Evolutionary conservation across 2,329 filamentous ascomycete species (phyloP).

Genomic region (Trichoderma atroviride): DNA sequence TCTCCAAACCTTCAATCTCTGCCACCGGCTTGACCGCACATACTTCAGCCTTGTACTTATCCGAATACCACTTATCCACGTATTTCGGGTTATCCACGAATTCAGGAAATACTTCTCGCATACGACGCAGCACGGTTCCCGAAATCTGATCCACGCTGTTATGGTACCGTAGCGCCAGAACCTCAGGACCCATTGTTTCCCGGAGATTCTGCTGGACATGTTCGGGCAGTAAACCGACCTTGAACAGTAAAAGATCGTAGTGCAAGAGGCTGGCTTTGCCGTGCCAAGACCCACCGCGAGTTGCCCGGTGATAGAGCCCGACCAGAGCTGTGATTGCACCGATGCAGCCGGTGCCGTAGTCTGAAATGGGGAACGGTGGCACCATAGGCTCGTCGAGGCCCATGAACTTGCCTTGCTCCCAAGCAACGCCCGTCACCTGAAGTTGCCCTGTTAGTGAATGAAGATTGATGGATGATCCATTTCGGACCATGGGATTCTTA

Average conservation of each 20-base stretch:
- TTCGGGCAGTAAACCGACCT: slow-evolving; percentile 58
- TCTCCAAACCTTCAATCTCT: slow-evolving; percentile 46
- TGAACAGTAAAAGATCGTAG: slow-evolving; percentile 68
- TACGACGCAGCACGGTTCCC: slow-evolving; percentile 57
- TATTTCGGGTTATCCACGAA: slow-evolving; percentile 54
- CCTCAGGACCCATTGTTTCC: slow-evolving; percentile 52
- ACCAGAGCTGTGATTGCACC: slow-evolving; percentile 68
- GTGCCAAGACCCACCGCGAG: slow-evolving; percentile 65
- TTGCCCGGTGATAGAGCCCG: slow-evolving; percentile 65
- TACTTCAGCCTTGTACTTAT: slow-evolving; percentile 45
- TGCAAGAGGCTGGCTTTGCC: slow-evolving; percentile 67
- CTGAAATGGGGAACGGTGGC: slow-evolving; percentile 65
- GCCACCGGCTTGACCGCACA: slow-evolving; percentile 49
- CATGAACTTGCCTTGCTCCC: slow-evolving; percentile 66
- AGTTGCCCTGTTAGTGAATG: neutral
- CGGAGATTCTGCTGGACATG: slow-evolving; percentile 56
- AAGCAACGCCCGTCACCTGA: slow-evolving; percentile 59
- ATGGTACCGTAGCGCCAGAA: slow-evolving; percentile 60
- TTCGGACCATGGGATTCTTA: slow-evolving; percentile 31
- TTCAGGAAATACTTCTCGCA: slow-evolving; percentile 56
- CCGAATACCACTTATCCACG: slow-evolving; percentile 53
- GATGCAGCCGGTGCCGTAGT: slow-evolving; percentile 73
- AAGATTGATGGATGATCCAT: neutral
- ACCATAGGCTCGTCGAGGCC: slow-evolving; percentile 64
- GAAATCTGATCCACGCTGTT: slow-evolving; percentile 69